A percentile compares a stretch with the other conserved stretches of the same genome.
phyloP scores from a whole-genome alignment of 495 filamentous ascomycete species.

The Penicillium waksmanii region DNA sequence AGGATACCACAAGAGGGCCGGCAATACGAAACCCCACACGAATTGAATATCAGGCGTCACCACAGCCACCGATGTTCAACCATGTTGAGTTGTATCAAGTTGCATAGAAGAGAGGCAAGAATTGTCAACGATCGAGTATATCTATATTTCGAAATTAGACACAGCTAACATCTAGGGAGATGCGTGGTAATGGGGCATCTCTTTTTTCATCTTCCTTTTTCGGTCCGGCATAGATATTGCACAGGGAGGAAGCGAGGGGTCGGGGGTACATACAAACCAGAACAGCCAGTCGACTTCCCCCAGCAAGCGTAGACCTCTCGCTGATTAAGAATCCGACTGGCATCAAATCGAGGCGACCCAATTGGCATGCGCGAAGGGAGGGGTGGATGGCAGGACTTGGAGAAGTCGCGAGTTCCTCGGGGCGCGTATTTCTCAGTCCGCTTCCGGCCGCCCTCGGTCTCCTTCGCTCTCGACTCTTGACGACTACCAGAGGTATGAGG shows the following conservation, averaged over 20 bases:
- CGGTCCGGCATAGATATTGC: neutral
- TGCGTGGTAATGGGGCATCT: neutral
- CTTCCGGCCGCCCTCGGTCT: slow-evolving; percentile 2
- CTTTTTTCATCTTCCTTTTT: neutral
- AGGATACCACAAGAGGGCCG: neutral
- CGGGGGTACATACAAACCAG: slow-evolving; percentile 13
- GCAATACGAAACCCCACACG: neutral
- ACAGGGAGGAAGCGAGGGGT: neutral
- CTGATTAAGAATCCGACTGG: slow-evolving; percentile 16
- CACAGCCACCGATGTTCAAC: slow-evolving; percentile 11
- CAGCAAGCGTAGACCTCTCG: slow-evolving; percentile 5
- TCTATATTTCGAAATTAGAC: slow-evolving; percentile 1
- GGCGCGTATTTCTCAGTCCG: slow-evolving; percentile 38
- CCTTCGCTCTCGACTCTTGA: neutral
- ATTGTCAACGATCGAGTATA: neutral
- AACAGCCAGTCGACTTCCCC: slow-evolving; percentile 11
- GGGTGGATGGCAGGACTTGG: slow-evolving; percentile 19
- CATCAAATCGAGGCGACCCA: slow-evolving; percentile 12
- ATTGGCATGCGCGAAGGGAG: slow-evolving; percentile 16
- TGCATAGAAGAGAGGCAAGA: neutral
- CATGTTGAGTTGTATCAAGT: slow-evolving; percentile 9
- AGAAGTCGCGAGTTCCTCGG: slow-evolving; percentile 26
- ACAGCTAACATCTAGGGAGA: neutral
- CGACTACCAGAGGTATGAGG: too few species aligned
- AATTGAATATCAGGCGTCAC: slow-evolving; percentile 16